Evolutionary conservation across 2,329 filamentous ascomycete genomes (phyloP), one percentile per base, ranked within the genome.

Genomic region (Paecilomyces variotii): DNA sequence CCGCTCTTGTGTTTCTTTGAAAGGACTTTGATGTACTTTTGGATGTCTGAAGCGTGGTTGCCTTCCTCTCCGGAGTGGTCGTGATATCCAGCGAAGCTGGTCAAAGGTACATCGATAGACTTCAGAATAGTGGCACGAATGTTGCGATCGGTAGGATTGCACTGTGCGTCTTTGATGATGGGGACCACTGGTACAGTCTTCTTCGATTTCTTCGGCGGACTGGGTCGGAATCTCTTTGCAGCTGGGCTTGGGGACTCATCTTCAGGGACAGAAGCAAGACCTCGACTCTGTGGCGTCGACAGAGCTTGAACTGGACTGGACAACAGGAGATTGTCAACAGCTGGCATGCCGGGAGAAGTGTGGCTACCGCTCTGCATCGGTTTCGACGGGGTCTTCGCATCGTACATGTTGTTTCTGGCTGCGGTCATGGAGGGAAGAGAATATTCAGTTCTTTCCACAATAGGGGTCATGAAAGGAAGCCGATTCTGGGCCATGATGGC

Each of bases 381-480:
- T 66, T 87, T 87, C 65, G 85, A 91, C 14, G 91, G 91, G 3
- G 91, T 95, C 75, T 94, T 96, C 54, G 85, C 82, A 56, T 81
- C 82, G 67, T 72, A 85, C 78, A 72, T 82, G 82, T 63, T 82
- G 82, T 72, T 83, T 82, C 65, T 79, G 79, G 57, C 79, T 70
- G 63, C 80, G 75, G 56, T 84, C 81, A 28, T 85, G 3, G 84
- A 82, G 50, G 87, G 76, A 35, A 97, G 77, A 0, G 92, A 97
- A 10, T 87, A 89, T 74, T 99, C 94, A 0, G 94, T 99, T 67
- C 91, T 87, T 74, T 99, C 94, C 1, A 94, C 93, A 64, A 99
- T 99, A 1, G 94, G 94, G 0, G 94, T 99, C 94, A 99, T 97
- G 72, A 97, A 99, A 2, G 93, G 94, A 9, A 97, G 80, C 57